phyloP scores from a whole-genome alignment of 345 rosid species.

The Sonneratia caseolaris region DNA sequence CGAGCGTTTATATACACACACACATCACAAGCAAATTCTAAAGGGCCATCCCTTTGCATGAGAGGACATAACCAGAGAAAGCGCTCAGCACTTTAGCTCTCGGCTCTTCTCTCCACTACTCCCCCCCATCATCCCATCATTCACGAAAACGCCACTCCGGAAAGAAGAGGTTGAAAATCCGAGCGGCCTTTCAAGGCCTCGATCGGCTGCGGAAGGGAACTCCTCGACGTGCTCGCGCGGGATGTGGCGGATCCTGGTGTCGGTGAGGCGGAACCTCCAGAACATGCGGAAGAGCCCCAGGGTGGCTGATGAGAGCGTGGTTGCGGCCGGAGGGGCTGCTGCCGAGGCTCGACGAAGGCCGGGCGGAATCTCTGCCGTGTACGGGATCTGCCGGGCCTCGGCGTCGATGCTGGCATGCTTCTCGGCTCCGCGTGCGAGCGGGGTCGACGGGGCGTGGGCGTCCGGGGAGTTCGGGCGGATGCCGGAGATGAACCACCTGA shows the following conservation, averaged over 20 bases:
- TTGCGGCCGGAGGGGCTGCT: slow-evolving; percentile 5
- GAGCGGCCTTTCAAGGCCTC: not conserved
- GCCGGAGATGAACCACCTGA: slow-evolving; percentile 73
- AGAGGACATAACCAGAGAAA: too few relatives aligned
- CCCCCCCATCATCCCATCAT: too few relatives aligned
- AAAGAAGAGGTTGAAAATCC: too few relatives aligned
- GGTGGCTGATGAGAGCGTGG: slow-evolving; percentile 67
- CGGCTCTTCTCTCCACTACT: too few relatives aligned
- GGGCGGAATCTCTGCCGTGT: slow-evolving; percentile 30
- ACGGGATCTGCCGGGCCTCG: slow-evolving; percentile 37
- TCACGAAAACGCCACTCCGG: too few relatives aligned
- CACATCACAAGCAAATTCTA: too few relatives aligned
- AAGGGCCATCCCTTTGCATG: too few relatives aligned
- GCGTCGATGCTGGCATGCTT: slow-evolving; percentile 55
- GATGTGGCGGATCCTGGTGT: slow-evolving; percentile 34
- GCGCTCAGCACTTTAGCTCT: too few relatives aligned
- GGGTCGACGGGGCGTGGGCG: slow-evolving; percentile 63
- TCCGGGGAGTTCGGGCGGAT: slow-evolving; percentile 51
- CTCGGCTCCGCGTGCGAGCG: slow-evolving; percentile 52
- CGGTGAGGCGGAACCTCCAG: slow-evolving; percentile 36
- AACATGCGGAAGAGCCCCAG: slow-evolving; percentile 50
- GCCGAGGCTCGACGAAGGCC: slow-evolving; percentile 17
- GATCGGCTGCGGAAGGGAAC: slow-evolving; percentile 1
- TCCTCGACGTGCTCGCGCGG: slow-evolving; percentile 1
- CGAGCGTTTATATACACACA: too few relatives aligned